Evolutionary conservation across 2,329 filamentous ascomycete species (phyloP).

Genomic region (Epichloe brachyelytri): DNA sequence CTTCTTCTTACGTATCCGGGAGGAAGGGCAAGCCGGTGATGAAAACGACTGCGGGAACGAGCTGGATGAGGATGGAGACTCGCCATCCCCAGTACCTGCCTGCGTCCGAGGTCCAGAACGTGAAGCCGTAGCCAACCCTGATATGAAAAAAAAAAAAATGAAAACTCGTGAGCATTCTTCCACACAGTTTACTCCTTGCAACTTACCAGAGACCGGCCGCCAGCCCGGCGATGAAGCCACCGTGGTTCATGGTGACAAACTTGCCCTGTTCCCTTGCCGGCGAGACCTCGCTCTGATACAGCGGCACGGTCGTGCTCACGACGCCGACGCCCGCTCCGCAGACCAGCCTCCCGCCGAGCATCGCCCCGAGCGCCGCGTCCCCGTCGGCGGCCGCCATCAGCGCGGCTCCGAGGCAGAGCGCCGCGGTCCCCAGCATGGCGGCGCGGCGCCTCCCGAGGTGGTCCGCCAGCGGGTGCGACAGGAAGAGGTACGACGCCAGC

Average conservation of each 20-base stretch:
- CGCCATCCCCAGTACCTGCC: constrained; percentile 40
- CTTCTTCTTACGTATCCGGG: constrained; percentile 35
- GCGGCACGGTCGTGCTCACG: constrained; percentile 41
- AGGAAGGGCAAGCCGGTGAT: constrained; percentile 35
- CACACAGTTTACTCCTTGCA: too few relatives aligned
- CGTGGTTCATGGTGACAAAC: constrained; percentile 46
- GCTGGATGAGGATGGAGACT: constrained; percentile 36
- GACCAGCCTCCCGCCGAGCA: constrained; percentile 37
- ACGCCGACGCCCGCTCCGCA: constrained; percentile 41
- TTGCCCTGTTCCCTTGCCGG: constrained; percentile 39
- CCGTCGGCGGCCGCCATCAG: constrained; percentile 33
- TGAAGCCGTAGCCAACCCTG: constrained; percentile 44
- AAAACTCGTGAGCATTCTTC: background rate
- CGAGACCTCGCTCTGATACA: constrained; percentile 44
- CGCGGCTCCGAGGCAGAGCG: constrained; percentile 34
- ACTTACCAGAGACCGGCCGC: constrained; percentile 39
- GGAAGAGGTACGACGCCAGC: constrained; percentile 39
- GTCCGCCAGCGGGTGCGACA: constrained; percentile 40
- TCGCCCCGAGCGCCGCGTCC: constrained; percentile 28
- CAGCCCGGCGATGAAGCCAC: constrained; percentile 42
- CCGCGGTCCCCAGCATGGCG: constrained; percentile 32
- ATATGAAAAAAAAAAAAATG: background rate
- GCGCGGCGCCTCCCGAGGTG: constrained; percentile 37
- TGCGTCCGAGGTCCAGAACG: constrained; percentile 33
- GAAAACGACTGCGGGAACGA: constrained; percentile 38